Evolutionary conservation across 768 basidiomycete genomes (phyloP).

Genomic region (Amanita brunnescens): DNA sequence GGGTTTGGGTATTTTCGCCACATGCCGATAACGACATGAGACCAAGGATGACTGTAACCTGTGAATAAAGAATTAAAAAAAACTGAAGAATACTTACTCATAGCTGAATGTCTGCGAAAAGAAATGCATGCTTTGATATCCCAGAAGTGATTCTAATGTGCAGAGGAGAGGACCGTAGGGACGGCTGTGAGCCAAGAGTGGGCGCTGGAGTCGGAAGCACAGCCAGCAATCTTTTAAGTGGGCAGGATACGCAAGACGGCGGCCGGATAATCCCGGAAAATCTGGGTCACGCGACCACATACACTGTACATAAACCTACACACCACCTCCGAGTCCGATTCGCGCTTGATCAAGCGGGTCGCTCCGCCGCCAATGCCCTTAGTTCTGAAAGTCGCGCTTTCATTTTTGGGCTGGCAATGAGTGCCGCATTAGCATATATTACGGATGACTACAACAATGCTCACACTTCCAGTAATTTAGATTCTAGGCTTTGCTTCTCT

Average conservation of each 20-base stretch:
- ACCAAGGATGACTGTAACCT: slow-evolving; percentile 69
- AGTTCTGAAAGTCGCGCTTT: slow-evolving; percentile 67
- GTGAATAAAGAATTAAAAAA: slow-evolving; percentile 6
- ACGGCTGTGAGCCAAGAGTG: too few species aligned
- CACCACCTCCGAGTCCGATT: too few species aligned
- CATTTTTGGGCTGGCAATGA: slow-evolving; percentile 63
- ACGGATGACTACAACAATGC: slow-evolving; percentile 24
- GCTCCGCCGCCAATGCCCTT: slow-evolving; percentile 21
- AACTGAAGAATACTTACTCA: slow-evolving; percentile 49
- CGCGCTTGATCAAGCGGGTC: neutral
- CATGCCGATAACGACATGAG: slow-evolving; percentile 86
- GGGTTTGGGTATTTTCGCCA: slow-evolving; percentile 97
- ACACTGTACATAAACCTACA: too few species aligned
- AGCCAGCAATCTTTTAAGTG: neutral
- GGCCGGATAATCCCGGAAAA: slow-evolving; percentile 5
- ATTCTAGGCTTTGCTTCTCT: slow-evolving; percentile 85
- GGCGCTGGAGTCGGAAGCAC: neutral
- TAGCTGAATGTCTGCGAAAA: slow-evolving; percentile 80
- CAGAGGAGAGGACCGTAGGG: neutral
- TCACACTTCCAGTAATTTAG: slow-evolving; percentile 81
- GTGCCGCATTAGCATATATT: neutral
- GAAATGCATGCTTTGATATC: slow-evolving; percentile 59
- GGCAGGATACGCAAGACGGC: neutral
- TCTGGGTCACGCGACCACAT: neutral
- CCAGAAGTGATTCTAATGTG: neutral